A percentile compares a stretch with the other conserved stretches of the same genome.
Evolutionary conservation across 2,329 filamentous ascomycete species (phyloP).

Genomic region (Monosporascus ibericus): DNA sequence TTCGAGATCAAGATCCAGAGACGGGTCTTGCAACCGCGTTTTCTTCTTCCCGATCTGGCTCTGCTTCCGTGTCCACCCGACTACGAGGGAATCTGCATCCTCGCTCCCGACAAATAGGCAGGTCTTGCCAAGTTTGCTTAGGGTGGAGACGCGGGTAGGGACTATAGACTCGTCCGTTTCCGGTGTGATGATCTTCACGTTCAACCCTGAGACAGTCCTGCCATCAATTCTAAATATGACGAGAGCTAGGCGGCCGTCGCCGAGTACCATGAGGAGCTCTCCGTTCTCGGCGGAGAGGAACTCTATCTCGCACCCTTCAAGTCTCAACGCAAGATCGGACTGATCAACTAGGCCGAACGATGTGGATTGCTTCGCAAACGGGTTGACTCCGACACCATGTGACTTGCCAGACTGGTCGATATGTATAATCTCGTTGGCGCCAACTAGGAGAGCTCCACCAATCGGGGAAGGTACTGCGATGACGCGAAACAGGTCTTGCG

Average conservation of each 20-base stretch:
- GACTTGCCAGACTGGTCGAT: slow-evolving; percentile 93
- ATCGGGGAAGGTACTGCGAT: slow-evolving; percentile 79
- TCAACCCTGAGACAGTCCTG: slow-evolving; percentile 80
- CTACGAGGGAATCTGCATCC: slow-evolving; percentile 69
- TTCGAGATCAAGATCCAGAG: slow-evolving; percentile 42
- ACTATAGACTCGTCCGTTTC: slow-evolving; percentile 60
- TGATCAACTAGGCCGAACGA: slow-evolving; percentile 83
- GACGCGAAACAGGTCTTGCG: slow-evolving; percentile 79
- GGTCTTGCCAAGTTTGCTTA: slow-evolving; percentile 61
- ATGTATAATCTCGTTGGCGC: slow-evolving; percentile 86
- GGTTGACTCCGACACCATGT: slow-evolving; percentile 87
- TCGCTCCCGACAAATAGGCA: slow-evolving; percentile 82
- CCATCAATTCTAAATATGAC: slow-evolving; percentile 84
- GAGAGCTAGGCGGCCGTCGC: slow-evolving; percentile 67
- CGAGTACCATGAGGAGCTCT: slow-evolving; percentile 78
- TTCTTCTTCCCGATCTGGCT: slow-evolving; percentile 57
- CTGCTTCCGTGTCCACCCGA: slow-evolving; percentile 71
- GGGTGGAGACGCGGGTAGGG: slow-evolving; percentile 59
- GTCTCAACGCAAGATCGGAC: slow-evolving; percentile 67
- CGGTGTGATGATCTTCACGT: slow-evolving; percentile 57
- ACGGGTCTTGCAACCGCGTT: slow-evolving; percentile 50
- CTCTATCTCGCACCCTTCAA: slow-evolving; percentile 78
- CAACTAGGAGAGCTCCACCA: slow-evolving; percentile 81
- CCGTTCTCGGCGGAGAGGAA: slow-evolving; percentile 69
- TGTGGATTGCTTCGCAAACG: slow-evolving; percentile 77